Percentiles rank a stretch among this genome's conserved stretches.
phyloP scores from a whole-genome alignment of 1,284 basidiomycete genomes.

The Boletus albobrunnescens region DNA sequence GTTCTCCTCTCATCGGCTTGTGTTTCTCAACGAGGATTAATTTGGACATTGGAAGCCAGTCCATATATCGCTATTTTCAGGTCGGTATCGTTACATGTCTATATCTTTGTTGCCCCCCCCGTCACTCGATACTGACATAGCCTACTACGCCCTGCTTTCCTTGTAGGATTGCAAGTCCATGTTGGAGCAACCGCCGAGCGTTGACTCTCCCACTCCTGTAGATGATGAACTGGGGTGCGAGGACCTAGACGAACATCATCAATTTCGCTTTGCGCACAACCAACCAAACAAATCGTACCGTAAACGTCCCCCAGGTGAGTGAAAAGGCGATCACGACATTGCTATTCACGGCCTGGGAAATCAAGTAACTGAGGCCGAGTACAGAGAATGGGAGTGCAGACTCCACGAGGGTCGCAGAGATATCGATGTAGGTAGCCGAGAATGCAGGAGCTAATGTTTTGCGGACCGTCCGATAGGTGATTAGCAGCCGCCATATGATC shows the following conservation, averaged over 20 bases:
- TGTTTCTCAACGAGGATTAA: too few species aligned
- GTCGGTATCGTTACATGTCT: too few species aligned
- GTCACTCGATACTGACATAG: too few species aligned
- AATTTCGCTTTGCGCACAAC: too few species aligned
- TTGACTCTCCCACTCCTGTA: neutral
- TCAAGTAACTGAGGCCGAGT: conserved; percentile 1
- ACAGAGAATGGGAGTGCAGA: conserved; percentile 5
- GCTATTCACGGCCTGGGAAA: neutral
- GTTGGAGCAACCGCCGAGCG: neutral
- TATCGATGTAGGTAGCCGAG: conserved; percentile 1
- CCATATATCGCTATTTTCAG: too few species aligned
- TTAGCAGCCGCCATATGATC: conserved; percentile 1
- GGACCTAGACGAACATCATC: neutral
- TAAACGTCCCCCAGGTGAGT: conserved; percentile 1
- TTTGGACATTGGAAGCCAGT: too few species aligned
- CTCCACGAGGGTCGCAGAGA: conserved; percentile 5
- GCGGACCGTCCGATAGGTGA: neutral
- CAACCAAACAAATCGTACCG: neutral
- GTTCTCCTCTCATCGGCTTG: too few species aligned
- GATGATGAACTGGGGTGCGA: conserved; percentile 8
- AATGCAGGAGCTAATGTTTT: neutral
- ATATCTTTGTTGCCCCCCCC: too few species aligned
- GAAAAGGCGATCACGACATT: neutral
- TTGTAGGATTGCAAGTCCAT: neutral
- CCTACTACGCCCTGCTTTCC: neutral